Base-by-base conservation (phyloP, 2,329 filamentous ascomycete species). In the Aspergillus sp. region DNA sequence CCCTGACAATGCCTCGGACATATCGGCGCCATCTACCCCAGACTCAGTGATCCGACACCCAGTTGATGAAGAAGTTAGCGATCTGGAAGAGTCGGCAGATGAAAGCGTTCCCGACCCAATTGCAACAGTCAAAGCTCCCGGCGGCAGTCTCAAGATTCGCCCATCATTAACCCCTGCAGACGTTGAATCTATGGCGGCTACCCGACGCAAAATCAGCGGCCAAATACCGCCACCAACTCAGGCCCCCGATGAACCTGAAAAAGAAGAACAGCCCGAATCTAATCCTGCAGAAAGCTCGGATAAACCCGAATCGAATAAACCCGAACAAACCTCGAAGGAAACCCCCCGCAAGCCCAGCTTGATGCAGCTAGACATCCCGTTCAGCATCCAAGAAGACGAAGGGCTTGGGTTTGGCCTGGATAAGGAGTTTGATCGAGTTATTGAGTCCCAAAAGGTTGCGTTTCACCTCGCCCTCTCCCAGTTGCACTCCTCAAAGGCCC, bases 401-500 rank as follows among this genome's bases (percentile, higher is more conserved):
- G 73, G 74, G 69, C 83, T 95, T 55, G 90, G 90, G 60, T 87
- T 96, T 62, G 93, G 91, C 62, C 84, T 98, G 45, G 91, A 96
- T 68, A 85, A 90, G 68, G 95, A 97, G 72, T 97, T 98, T 75
- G 92, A 98, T 69, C 86, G 93, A 59, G 90, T 98, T 55, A 96
- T 98, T 68, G 92, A 97, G 78, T 85, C 88, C 72, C 93, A 97
- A 89, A 98, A 98, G 92, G 93, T 97, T 83, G 80, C 81, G 78
- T 85, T 83, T 73, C 69, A 77, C 60, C 70, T 74, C 65, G 75
- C 77, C 66, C 72, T 77, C 67, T 73, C 73, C 65, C 69, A 72
- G 64, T 61, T 71, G 60, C 65, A 70, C 62, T 60, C 57, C 53
- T 60, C 52, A 50, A 52, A 53, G 34, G 15, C 36, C 30, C 62